Evolutionary conservation across 768 basidiomycete genomes (phyloP), one percentile per base, ranked within the genome.

Genomic region (Lactifluus rugatus): DNA sequence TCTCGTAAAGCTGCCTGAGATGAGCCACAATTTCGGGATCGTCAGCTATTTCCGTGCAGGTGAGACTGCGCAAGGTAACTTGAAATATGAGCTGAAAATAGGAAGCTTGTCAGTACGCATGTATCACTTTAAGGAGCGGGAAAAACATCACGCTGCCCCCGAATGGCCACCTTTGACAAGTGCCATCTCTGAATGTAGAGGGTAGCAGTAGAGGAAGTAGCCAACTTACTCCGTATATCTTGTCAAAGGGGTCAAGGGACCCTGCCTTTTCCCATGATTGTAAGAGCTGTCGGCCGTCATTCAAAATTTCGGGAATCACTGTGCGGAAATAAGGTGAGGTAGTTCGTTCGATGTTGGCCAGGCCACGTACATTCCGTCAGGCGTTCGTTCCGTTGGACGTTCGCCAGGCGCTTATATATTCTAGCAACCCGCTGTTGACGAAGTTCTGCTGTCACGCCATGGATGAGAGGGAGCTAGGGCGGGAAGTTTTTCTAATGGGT

Each of bases 401-500:
- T 74, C 25, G 76, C 76, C 37, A 90, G 78, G 62, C 87, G 84
- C 68, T 82, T 87, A 71, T 88, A 83, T 56, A 89, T 88, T 64
- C 78, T 73, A 26, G 80, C 71, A 68, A 88, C 77, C 62, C 80
- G 74, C 60, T 76, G 78, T 52, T 76, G 75, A 64, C 84, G 81
- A 45, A 88, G 76, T 69, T 84, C 79, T 58, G 85, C 82, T 25
- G 87, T 89, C 48, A 89, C 82, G 42, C 87, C 86, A 65, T 77
- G 78, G 64, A 88, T 78, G 76, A 85, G 81, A 61, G 87, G 87
- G 61, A 90, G 83, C 87, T 89, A 62, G 34, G 54, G 61, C 44
- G 54, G 44, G 26, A 52, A 64, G 51, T 52, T 41, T 44, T 5
- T 48, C 36, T 44, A 32, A 48, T 53, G 13, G 37, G 51, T 41